Percentiles rank a stretch among this genome's conserved stretches.
Conservation (phyloP, 352 stramenopile species). For the Thraustochytrium sp. region DNA sequence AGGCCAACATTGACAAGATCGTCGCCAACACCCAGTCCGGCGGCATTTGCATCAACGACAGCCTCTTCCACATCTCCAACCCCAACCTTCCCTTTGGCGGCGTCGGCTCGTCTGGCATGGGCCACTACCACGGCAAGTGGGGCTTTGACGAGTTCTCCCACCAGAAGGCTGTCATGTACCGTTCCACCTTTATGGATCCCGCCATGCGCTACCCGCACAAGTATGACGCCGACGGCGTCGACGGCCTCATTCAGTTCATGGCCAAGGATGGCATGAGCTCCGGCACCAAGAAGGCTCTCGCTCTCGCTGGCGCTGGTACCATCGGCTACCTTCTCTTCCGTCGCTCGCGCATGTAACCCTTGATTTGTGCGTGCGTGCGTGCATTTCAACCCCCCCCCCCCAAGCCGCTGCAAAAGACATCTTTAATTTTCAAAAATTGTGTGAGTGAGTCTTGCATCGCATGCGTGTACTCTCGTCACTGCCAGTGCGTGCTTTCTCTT, state of each 20-base stretch:
- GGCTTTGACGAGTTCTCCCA: slow-evolving; percentile 51
- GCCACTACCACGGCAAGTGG: slow-evolving; percentile 67
- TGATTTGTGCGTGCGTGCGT: no score
- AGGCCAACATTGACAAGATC: slow-evolving; percentile 56
- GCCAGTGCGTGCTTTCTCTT: no score
- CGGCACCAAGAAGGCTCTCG: neutral
- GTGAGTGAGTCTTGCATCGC: no score
- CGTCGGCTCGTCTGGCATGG: slow-evolving; percentile 70
- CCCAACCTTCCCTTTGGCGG: slow-evolving; percentile 66
- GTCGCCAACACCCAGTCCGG: slow-evolving; percentile 50
- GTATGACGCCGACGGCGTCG: neutral
- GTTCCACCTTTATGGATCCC: slow-evolving; percentile 2
- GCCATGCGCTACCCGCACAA: slow-evolving; percentile 42
- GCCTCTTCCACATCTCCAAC: slow-evolving; percentile 49
- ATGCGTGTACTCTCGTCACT: no score
- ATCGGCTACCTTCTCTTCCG: slow-evolving; percentile 2
- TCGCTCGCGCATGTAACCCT: no score
- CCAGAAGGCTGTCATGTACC: neutral
- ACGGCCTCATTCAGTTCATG: neutral
- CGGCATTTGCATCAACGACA: slow-evolving; percentile 52
- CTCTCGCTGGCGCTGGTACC: neutral
- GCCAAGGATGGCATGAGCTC: slow-evolving; percentile 2
- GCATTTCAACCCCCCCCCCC: no score
- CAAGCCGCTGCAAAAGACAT: no score
- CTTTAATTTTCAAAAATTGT: no score